phyloP scores from a whole-genome alignment of 495 filamentous ascomycete species.

The Chaetomium tenue region DNA sequence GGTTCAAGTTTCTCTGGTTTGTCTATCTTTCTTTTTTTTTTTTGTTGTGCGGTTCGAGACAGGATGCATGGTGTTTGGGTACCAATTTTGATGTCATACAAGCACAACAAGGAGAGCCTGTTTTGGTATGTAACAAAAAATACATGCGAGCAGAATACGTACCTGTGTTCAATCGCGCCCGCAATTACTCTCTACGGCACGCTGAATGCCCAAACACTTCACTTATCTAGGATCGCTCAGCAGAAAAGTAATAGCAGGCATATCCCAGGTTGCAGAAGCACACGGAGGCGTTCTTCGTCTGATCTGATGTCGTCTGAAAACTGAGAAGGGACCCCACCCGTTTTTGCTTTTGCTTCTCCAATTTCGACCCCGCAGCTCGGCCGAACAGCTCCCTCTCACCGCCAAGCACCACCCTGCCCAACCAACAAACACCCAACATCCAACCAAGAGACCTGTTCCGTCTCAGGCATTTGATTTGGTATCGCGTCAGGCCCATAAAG shows the following conservation, averaged over 20 bases:
- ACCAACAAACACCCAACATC: not conserved
- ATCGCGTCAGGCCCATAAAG: not conserved
- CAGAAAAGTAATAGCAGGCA: too few relatives aligned
- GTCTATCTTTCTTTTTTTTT: not conserved
- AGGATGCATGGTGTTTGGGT: not conserved
- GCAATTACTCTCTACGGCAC: too few relatives aligned
- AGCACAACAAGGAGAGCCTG: too few relatives aligned
- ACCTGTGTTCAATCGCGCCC: too few relatives aligned
- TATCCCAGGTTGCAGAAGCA: too few relatives aligned
- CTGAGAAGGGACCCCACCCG: not conserved
- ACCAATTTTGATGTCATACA: not conserved
- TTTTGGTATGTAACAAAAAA: too few relatives aligned
- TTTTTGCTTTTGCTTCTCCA: not conserved
- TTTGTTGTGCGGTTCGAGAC: not conserved
- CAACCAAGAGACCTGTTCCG: not conserved
- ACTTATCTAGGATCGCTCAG: too few relatives aligned
- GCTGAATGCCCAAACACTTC: too few relatives aligned
- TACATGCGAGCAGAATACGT: too few relatives aligned
- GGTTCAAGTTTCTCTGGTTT: too few relatives aligned
- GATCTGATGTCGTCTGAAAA: too few relatives aligned
- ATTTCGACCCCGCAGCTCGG: not conserved
- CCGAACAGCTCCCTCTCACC: not conserved
- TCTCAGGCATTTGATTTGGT: not conserved
- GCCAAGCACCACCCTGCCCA: not conserved
- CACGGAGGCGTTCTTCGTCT: too few relatives aligned